Conservation (phyloP, 106 monocot species). For the Dioscorea dumetorum region DNA sequence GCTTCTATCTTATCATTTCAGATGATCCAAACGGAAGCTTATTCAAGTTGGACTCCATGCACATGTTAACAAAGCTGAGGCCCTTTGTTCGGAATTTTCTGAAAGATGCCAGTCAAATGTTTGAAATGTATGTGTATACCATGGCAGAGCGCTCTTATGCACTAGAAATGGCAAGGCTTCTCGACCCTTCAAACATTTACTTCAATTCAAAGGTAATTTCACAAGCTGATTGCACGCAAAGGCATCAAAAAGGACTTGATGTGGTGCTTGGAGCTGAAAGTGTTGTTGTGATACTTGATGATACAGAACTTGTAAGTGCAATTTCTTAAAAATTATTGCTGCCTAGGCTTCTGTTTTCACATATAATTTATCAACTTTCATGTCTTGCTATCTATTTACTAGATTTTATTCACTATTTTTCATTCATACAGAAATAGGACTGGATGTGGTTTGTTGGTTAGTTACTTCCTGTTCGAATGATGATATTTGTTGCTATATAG, state of each 20-base stretch:
- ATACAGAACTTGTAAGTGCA: constrained; percentile 71
- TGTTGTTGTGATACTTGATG: constrained; percentile 82
- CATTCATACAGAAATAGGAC: too few species aligned
- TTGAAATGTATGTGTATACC: constrained; percentile 94
- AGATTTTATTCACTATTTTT: too few species aligned
- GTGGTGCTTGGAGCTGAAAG: constrained; percentile 81
- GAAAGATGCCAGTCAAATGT: constrained; percentile 70
- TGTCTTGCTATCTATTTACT: too few species aligned
- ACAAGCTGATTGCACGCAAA: constrained; percentile 66
- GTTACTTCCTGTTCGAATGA: too few species aligned
- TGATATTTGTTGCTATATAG: too few species aligned
- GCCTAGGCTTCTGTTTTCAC: too few species aligned
- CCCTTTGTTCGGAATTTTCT: constrained; percentile 76
- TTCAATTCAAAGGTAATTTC: constrained; percentile 81
- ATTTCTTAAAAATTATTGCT: neutral
- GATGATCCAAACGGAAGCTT: constrained; percentile 53
- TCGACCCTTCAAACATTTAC: constrained; percentile 65
- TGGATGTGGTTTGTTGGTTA: too few species aligned
- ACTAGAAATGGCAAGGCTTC: constrained; percentile 71
- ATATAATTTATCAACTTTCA: too few species aligned
- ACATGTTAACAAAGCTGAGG: constrained; percentile 87
- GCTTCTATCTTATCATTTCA: neutral
- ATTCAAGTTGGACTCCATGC: constrained; percentile 51
- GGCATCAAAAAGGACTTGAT: constrained; percentile 92
- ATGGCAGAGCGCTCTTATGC: constrained; percentile 90